Evolutionary conservation across 2,329 filamentous ascomycete genomes (phyloP), one percentile per base, ranked within the genome.

Genomic region (Chalaropsis thielavioides): DNA sequence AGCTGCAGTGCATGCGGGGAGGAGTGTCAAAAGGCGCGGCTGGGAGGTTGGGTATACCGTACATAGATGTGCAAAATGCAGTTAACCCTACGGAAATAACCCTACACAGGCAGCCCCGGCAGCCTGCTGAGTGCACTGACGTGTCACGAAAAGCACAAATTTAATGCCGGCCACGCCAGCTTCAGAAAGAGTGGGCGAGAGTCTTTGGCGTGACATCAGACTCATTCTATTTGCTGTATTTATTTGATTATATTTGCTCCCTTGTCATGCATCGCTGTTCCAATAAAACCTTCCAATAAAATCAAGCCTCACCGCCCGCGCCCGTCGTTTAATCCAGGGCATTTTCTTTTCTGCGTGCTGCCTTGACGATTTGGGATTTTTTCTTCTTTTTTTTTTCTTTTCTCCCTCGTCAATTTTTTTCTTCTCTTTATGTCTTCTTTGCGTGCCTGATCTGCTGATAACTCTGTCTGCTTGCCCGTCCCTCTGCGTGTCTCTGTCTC

Each of bases 231-330:
- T 31, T 6, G 3, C 6, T 31, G 2, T 31, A 31, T 31, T 31
- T 2, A 31, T 31, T 31, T 31, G 31, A 31, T 31, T 31, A 31
- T 31, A 6, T 31, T 31, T 56, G 13, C 27, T 35, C 51, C 51
- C 51, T 56, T 56, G 51, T 56, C 51, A 61, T 61, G 38, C 59
- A 44, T 19, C 22, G 17, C 22, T 56, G 49, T 31, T 6, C 31
- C 31, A 31, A 31, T 31, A 31, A 31, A 31, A 31, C 31, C 31
- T 24, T 56, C 49, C 27, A 58, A 58, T 58, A 58, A 31, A 58
- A 58, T n/a, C 41, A 43, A 58, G 24, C 43, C 41, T 61, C 60
- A 61, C 60, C 60, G 60, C 60, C 60, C 60, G 22, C 59, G 19
- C 22, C 60, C 31, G 31, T 31, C 40, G 24, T 61, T 31, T 44